These are phyloP conservation scores for Claviceps quebecensis DNA, from an alignment of 2,329 filamentous ascomycete genomes.

Conservation along the genomic window DNA sequence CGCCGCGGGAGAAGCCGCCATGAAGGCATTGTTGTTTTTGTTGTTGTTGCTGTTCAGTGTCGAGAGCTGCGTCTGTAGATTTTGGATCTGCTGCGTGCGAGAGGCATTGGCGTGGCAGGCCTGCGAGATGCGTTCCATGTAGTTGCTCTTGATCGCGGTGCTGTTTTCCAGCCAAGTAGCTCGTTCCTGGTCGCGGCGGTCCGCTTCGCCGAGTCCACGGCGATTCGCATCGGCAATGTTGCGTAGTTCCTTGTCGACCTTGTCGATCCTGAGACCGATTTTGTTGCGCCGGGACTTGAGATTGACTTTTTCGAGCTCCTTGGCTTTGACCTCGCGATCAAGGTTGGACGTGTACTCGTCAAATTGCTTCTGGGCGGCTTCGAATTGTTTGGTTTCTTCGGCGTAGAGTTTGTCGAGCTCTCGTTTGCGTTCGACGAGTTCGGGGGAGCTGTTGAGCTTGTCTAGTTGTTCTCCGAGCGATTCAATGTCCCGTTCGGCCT, in stretches of 20 bases:
- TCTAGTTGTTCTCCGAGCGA: slow-evolving; percentile 45
- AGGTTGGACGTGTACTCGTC: slow-evolving; percentile 45
- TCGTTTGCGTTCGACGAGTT: slow-evolving; percentile 44
- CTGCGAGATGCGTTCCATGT: slow-evolving; percentile 27
- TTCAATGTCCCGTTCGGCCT: slow-evolving; percentile 41
- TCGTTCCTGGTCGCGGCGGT: slow-evolving; percentile 40
- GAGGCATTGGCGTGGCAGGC: slow-evolving; percentile 20
- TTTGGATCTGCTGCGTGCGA: slow-evolving; percentile 17
- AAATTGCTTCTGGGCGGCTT: slow-evolving; percentile 39
- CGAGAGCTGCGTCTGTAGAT: slow-evolving; percentile 19
- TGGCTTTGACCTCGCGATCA: slow-evolving; percentile 47
- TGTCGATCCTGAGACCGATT: slow-evolving; percentile 54
- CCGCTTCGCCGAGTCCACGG: slow-evolving; percentile 49
- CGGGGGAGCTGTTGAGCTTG: slow-evolving; percentile 48
- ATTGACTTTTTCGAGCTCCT: slow-evolving; percentile 49
- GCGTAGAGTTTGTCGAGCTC: slow-evolving; percentile 38
- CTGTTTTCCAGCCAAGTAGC: slow-evolving; percentile 32
- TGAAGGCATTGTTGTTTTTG: slow-evolving; percentile 11
- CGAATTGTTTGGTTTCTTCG: slow-evolving; percentile 44
- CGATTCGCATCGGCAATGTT: slow-evolving; percentile 56
- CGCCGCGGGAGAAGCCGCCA: slow-evolving; percentile 12
- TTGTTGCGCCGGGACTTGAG: slow-evolving; percentile 58
- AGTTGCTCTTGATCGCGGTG: slow-evolving; percentile 30
- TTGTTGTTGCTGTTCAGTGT: slow-evolving; percentile 13
- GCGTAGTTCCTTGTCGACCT: slow-evolving; percentile 58